Percentiles rank a stretch among this genome's conserved stretches.
Evolutionary conservation across 352 stramenopile genomes (phyloP).

Genomic region (Blastocystis hominis): DNA sequence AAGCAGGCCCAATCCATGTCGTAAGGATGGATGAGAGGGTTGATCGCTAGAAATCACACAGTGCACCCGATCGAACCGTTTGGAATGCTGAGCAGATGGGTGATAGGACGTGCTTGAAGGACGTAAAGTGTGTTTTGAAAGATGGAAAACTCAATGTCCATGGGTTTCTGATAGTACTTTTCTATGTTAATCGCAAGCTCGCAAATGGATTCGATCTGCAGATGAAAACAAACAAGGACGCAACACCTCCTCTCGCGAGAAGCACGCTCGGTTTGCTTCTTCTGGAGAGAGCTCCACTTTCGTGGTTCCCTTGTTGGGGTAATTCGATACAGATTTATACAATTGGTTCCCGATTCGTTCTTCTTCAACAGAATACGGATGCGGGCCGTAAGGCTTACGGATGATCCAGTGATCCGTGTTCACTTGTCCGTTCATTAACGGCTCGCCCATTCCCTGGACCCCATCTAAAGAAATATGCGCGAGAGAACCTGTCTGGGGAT

Average conservation of each 20-base stretch:
- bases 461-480: conserved; percentile 48
- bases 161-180: conserved; percentile 56
- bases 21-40: conserved; percentile 48
- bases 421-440: conserved; percentile 37
- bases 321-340: conserved; percentile 37
- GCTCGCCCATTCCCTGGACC: conserved; percentile 35
- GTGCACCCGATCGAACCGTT: not conserved
- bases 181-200: not conserved
- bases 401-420: conserved; percentile 52
- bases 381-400: conserved; percentile 1
- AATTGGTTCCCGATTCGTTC: not conserved
- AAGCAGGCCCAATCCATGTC: not conserved
- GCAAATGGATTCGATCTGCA: conserved; percentile 15
- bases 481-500: conserved; percentile 49
- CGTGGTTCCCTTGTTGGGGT: not conserved
- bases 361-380: not conserved
- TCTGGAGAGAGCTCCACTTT: not conserved
- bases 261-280: not conserved
- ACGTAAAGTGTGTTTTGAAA: conserved; percentile 4
- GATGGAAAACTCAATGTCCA: conserved; percentile 54
- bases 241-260: not conserved
- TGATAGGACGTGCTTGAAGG: conserved; percentile 47
- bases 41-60: not conserved
- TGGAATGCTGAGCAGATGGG: conserved; percentile 5
- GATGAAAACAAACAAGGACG: not conserved